A percentile compares a stretch with the other conserved stretches of the same genome.
Evolutionary conservation across 257 asterid species (phyloP).

Genomic region (Datura wrightii): DNA sequence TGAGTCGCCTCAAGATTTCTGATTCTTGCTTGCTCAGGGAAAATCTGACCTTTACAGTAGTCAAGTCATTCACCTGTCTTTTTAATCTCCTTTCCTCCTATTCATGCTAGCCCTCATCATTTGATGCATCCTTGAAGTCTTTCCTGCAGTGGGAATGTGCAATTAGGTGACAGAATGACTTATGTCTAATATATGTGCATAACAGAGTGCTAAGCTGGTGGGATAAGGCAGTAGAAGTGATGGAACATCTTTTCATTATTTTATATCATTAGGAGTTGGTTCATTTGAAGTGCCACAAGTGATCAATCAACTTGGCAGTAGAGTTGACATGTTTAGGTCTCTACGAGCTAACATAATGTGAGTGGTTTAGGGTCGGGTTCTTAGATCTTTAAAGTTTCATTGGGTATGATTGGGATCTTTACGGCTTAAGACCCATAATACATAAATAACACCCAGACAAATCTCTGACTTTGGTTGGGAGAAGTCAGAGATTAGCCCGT

Average conservation of each 20-base stretch:
- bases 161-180: slow-evolving; percentile 22
- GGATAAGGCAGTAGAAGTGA: not conserved
- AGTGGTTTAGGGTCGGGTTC: not conserved
- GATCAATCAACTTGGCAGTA: not conserved
- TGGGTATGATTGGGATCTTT: not conserved
- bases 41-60: not conserved
- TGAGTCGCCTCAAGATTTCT: not conserved
- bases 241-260: not conserved
- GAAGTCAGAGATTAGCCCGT: not conserved
- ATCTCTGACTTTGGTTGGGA: slow-evolving; percentile 16
- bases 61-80: not conserved
- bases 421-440: not conserved
- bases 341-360: not conserved
- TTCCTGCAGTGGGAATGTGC: slow-evolving; percentile 15
- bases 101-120: not conserved
- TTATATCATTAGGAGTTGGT: not conserved
- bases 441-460: not conserved
- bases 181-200: not conserved
- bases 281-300: not conserved
- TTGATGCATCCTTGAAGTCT: slow-evolving; percentile 25
- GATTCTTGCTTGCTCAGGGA: not conserved
- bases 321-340: not conserved
- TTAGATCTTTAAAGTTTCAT: not conserved
- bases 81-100: not conserved
- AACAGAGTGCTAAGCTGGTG: not conserved